A percentile compares a stretch with the other conserved stretches of the same genome.
Evolutionary conservation across 768 basidiomycete species (phyloP).

Genomic region (Leccinum boreale): DNA sequence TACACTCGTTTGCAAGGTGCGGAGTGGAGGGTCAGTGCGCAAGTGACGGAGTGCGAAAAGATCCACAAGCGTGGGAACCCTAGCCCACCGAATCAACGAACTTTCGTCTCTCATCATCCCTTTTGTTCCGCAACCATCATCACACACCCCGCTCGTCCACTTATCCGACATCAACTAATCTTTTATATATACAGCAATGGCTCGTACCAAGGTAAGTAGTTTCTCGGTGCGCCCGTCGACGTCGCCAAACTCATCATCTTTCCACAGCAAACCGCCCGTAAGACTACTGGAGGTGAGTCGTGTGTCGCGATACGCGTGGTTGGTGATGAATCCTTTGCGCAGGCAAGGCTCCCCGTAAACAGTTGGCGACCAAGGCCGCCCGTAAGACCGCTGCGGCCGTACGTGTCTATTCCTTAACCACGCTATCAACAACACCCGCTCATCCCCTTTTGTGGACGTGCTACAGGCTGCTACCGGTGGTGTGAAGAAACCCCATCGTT

Average conservation of each 20-base stretch:
- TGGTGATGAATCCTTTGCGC: conserved; percentile 23
- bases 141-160: conserved; percentile 17
- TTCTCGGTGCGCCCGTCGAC: neutral
- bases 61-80: conserved; percentile 30
- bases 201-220: conserved; percentile 75
- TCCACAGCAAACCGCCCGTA: conserved; percentile 92
- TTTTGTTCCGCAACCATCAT: conserved; percentile 30
- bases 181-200: conserved; percentile 47
- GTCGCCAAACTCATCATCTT: conserved; percentile 5
- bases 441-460: conserved; percentile 7
- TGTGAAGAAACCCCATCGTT: conserved; percentile 99
- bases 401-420: conserved; percentile 27
- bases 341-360: conserved; percentile 91
- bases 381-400: conserved; percentile 79
- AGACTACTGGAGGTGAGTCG: conserved; percentile 91
- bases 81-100: conserved; percentile 22
- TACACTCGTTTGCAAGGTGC: neutral
- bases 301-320: conserved; percentile 16
- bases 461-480: conserved; percentile 79
- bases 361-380: conserved; percentile 94
- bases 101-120: conserved; percentile 10
- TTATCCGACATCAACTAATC: conserved; percentile 1
- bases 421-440: neutral
- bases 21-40: conserved; percentile 30
- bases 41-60: conserved; percentile 28